phyloP scores from a whole-genome alignment of 805 yeast genomes.

The Yarrowia sp. region DNA sequence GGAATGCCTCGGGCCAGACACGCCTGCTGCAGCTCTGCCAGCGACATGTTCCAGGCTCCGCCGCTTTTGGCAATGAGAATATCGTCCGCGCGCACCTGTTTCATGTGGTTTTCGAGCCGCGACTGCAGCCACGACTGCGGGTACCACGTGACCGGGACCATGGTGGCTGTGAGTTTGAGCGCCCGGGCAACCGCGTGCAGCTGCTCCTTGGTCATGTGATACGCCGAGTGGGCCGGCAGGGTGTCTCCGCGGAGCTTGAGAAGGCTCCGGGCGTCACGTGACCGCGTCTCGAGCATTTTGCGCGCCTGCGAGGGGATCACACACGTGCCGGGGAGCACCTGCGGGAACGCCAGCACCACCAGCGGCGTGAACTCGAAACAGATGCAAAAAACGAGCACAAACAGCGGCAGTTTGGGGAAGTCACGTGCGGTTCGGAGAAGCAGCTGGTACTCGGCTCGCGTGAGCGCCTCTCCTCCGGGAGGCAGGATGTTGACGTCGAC shows the following conservation, averaged over 20 bases:
- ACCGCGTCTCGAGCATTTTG: slow-evolving; percentile 1
- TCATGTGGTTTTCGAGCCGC: slow-evolving; percentile 54
- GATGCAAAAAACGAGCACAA: slow-evolving; percentile 60
- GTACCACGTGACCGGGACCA: slow-evolving; percentile 46
- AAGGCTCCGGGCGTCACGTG: slow-evolving; percentile 15
- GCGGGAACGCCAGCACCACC: slow-evolving; percentile 60
- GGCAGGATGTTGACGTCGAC: slow-evolving; percentile 6
- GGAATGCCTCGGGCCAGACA: slow-evolving; percentile 60
- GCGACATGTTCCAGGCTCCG: slow-evolving; percentile 57
- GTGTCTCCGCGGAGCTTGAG: slow-evolving; percentile 1
- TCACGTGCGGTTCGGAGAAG: slow-evolving; percentile 60
- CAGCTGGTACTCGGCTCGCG: slow-evolving; percentile 59
- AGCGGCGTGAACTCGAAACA: slow-evolving; percentile 66
- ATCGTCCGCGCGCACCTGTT: slow-evolving; percentile 61
- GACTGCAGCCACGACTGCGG: slow-evolving; percentile 53
- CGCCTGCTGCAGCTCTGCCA: slow-evolving; percentile 58
- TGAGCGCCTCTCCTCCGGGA: slow-evolving; percentile 48
- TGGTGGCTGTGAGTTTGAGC: slow-evolving; percentile 41
- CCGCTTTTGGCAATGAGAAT: slow-evolving; percentile 54
- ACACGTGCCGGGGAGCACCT: slow-evolving; percentile 68
- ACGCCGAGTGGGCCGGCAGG: slow-evolving; percentile 41
- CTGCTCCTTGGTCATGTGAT: slow-evolving; percentile 41
- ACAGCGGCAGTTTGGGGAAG: slow-evolving; percentile 62
- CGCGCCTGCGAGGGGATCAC: slow-evolving; percentile 55
- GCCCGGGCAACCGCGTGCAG: slow-evolving; percentile 42